These are phyloP conservation scores for Exophiala mesophila DNA, from an alignment of 2,329 filamentous ascomycete species.

Conservation along the genomic window DNA sequence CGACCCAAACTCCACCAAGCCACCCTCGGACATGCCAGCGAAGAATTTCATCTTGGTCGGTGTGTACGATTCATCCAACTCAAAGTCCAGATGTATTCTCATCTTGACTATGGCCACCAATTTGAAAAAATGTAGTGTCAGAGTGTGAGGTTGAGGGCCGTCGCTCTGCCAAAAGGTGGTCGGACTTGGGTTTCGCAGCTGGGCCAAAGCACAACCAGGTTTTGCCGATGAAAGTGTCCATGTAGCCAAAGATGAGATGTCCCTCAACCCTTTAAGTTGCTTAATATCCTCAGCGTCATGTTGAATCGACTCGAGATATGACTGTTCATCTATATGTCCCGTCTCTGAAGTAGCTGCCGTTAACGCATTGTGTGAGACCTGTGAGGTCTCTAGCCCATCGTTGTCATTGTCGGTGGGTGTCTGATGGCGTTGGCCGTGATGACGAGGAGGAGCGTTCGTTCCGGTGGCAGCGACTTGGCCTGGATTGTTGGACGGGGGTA, in stretches of 20 bases:
- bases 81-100: conserved; percentile 70
- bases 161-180: conserved; percentile 62
- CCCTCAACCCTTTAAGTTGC: conserved; percentile 43
- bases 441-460: conserved; percentile 14
- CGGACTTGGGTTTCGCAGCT: conserved; percentile 54
- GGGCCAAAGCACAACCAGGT: conserved; percentile 57
- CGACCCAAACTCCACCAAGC: conserved; percentile 79
- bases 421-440: conserved; percentile 14
- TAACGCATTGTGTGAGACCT: conserved; percentile 18
- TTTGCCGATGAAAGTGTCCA: conserved; percentile 62
- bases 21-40: conserved; percentile 86
- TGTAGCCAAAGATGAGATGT: conserved; percentile 61
- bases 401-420: conserved; percentile 18
- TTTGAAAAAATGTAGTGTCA: conserved; percentile 60
- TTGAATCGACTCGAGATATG: conserved; percentile 22
- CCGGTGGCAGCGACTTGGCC: conserved; percentile 21
- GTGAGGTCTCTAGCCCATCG: conserved; percentile 11
- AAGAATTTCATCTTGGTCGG: conserved; percentile 86
- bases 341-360: conserved; percentile 17
- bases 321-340: conserved; percentile 20
- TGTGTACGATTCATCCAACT: conserved; percentile 91
- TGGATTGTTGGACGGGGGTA: conserved; percentile 21
- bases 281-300: conserved; percentile 24
- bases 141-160: conserved; percentile 59
- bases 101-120: conserved; percentile 48